These are phyloP conservation scores for Sarocladium strictum DNA, from an alignment of 2,329 filamentous ascomycete species.

Conservation along the genomic window DNA sequence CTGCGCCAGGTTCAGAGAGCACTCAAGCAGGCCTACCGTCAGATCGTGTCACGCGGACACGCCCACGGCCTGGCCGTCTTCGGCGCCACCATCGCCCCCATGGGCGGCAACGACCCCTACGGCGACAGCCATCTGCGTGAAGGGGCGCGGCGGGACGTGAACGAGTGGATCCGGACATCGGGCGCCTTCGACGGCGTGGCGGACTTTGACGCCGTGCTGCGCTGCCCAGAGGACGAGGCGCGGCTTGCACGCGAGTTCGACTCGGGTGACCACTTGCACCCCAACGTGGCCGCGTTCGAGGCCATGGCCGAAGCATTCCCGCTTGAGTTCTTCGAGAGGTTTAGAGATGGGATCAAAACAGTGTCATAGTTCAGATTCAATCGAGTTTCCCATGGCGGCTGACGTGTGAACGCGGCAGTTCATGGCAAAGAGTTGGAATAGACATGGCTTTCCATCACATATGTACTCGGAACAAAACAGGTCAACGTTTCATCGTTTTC, in stretches of 20 bases:
- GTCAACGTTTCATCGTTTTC: not conserved
- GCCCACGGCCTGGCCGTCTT: constrained; percentile 47
- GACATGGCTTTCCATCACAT: too few relatives aligned
- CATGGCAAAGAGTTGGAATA: too few relatives aligned
- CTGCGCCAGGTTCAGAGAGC: constrained; percentile 40
- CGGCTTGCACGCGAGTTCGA: constrained; percentile 39
- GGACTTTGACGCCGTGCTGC: constrained; percentile 53
- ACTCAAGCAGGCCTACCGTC: constrained; percentile 47
- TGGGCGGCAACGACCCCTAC: constrained; percentile 37
- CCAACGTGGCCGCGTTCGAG: constrained; percentile 48
- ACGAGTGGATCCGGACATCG: constrained; percentile 49
- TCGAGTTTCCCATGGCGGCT: too few relatives aligned
- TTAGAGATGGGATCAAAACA: constrained; percentile 52
- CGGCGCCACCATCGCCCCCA: constrained; percentile 46
- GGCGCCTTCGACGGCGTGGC: constrained; percentile 55
- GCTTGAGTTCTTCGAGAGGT: constrained; percentile 38
- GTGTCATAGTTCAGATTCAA: too few relatives aligned
- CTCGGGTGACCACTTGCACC: constrained; percentile 56
- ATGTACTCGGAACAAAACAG: not conserved
- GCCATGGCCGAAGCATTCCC: constrained; percentile 62
- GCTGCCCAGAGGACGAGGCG: constrained; percentile 36
- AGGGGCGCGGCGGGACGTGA: constrained; percentile 47
- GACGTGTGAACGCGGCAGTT: too few relatives aligned
- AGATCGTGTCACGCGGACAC: constrained; percentile 49
- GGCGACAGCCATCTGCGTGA: constrained; percentile 49